These are phyloP conservation scores for Sisymbrium altissimum DNA, from an alignment of 345 rosid genomes.

Conservation along the genomic window DNA sequence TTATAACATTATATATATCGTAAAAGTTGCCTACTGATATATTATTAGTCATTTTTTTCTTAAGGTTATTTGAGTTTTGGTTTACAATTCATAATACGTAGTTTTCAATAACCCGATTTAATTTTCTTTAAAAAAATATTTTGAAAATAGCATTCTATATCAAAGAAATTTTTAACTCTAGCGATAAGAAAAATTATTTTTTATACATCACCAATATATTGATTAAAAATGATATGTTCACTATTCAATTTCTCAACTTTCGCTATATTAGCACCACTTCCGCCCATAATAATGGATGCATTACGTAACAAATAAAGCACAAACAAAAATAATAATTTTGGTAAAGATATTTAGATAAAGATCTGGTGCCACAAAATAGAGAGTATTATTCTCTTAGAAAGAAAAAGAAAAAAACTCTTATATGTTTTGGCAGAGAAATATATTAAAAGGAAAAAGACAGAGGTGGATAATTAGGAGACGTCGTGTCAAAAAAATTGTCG, in stretches of 20 bases:
- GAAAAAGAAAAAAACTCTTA: not conserved
- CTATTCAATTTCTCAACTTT: not conserved
- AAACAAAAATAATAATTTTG: not conserved
- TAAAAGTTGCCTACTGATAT: not conserved
- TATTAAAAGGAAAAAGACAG: conserved; percentile 2
- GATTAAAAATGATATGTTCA: too few relatives aligned
- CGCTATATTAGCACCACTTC: not conserved
- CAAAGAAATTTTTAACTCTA: too few relatives aligned
- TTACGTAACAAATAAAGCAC: not conserved
- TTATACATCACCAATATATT: too few relatives aligned
- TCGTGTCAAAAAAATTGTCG: conserved; percentile 36
- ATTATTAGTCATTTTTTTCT: not conserved
- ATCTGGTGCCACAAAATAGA: not conserved
- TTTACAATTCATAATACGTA: too few relatives aligned
- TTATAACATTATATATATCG: not conserved
- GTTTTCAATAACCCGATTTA: too few relatives aligned
- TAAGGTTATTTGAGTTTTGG: too few relatives aligned
- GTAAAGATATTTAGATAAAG: not conserved
- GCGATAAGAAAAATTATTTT: too few relatives aligned
- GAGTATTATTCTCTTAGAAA: not conserved
- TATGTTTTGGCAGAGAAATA: conserved; percentile 21
- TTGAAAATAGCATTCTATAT: too few relatives aligned
- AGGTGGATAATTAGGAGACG: conserved; percentile 35
- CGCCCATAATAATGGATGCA: not conserved
- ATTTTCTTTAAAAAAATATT: too few relatives aligned